Base-by-base conservation (phyloP, 768 basidiomycete species). In the Trametes meyenii region DNA sequence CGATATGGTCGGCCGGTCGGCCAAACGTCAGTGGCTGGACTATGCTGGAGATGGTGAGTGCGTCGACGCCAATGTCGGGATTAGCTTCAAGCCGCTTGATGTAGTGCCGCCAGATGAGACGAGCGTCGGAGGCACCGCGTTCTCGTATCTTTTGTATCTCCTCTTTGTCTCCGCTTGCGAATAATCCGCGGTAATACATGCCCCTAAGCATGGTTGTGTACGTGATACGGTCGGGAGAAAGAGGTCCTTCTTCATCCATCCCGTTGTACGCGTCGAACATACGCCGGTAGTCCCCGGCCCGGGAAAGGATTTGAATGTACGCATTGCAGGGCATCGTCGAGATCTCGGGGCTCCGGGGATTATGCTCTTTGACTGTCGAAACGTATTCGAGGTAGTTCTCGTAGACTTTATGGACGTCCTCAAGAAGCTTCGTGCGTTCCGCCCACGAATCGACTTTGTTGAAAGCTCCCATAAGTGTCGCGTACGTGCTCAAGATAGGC, bases 181-280 rank as follows among this genome's bases (percentile, higher is more conserved):
- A 63, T 57, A 57, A 70, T 69, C 48, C 71, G 59, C 66, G 74
- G 64, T 46, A 73, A 67, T 55, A 79, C 67, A 71, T 70, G 49
- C 83, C 83, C 45, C 79, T 78, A 67, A 94, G 82, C 76, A 94
- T 83, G 50, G 83, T 81, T 8, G 87, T 83, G 71, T 83, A 92
- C 23, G 89, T 76, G 64, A 80, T 78, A 52, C 79, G 78, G 65
- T 87, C 78, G 4, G 91, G 84, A 0, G 84, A 77, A n/a, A 86
- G 69, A 3, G 81, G 83, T 8, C 89, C 90, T 3, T 83, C 79
- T n/a, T 79, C 68, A 56, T 87, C 85, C 71, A 94, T 73, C 14
- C 79, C 78, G 64, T 89, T 83, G 74, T 86, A 93, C 50, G 93
- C 83, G 61, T 92, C 89, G 65, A 91, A 90, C 16, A 92, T 81